Conservation (phyloP, 352 stramenopile genomes). For the Elongisporangium undulatum region DNA sequence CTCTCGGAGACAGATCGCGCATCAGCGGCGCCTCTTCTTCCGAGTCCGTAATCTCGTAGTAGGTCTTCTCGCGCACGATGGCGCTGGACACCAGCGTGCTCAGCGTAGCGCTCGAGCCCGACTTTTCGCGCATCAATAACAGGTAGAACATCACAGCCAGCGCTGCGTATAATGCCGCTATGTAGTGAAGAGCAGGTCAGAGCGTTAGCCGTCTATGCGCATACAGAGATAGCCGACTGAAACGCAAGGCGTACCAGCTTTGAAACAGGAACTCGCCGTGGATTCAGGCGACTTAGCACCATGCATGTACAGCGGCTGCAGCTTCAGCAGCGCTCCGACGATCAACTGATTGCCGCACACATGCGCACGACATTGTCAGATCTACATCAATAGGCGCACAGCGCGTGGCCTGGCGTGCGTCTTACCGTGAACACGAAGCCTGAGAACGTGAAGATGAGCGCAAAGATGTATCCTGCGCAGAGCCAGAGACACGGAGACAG, state of each 20-base stretch:
- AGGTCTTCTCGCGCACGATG: conserved; percentile 40
- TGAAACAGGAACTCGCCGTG: conserved; percentile 69
- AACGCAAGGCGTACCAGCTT: conserved; percentile 45
- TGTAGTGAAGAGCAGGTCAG: too few relatives aligned
- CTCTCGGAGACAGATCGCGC: conserved; percentile 54
- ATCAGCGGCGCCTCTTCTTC: conserved; percentile 66
- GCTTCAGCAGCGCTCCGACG: conserved; percentile 63
- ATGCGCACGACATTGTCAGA: neutral
- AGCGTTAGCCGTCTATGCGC: too few relatives aligned
- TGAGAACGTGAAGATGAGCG: conserved; percentile 73
- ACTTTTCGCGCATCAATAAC: conserved; percentile 52
- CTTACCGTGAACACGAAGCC: conserved; percentile 77
- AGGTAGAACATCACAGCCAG: conserved; percentile 33
- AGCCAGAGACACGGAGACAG: neutral
- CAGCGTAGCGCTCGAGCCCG: conserved; percentile 17
- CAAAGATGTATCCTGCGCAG: conserved; percentile 58
- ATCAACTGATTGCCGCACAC: conserved; percentile 35
- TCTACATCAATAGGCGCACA: neutral
- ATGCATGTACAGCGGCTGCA: conserved; percentile 71
- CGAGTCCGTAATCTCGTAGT: conserved; percentile 65
- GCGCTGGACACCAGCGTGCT: neutral
- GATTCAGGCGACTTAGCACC: conserved; percentile 67
- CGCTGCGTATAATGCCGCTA: neutral
- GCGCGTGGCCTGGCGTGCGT: neutral
- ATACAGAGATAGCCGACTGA: neutral